Evolutionary conservation across 108 stramenopile genomes (phyloP).

Genomic region (Skeletonema marinoi): DNA sequence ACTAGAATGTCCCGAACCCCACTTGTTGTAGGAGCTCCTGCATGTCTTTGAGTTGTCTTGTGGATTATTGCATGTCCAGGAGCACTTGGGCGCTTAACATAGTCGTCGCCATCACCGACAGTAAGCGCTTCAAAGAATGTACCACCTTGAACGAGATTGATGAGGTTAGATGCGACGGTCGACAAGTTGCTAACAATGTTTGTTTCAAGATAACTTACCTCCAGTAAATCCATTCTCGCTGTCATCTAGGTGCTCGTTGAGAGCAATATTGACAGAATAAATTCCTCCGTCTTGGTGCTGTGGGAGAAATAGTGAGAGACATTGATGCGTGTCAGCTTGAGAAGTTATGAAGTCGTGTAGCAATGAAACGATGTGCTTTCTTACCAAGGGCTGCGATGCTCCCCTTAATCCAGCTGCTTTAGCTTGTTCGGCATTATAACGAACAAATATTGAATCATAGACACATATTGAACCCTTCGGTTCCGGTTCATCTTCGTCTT

Average conservation of each 20-base stretch:
- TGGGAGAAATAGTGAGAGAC: too few species aligned
- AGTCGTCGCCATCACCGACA: constrained; percentile 5
- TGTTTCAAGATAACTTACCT: constrained; percentile 1
- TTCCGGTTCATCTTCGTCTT: constrained; percentile 8
- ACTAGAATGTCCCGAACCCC: constrained; percentile 76
- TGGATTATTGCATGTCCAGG: constrained; percentile 67
- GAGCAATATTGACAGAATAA: constrained; percentile 65
- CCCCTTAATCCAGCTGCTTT: constrained; percentile 23
- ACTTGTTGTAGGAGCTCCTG: constrained; percentile 56
- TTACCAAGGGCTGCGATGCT: constrained; percentile 61
- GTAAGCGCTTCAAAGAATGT: constrained; percentile 71
- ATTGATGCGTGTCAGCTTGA: too few species aligned
- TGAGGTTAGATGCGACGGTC: too few species aligned
- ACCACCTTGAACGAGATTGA: constrained; percentile 22
- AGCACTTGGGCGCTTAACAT: constrained; percentile 45
- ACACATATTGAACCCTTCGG: constrained; percentile 46
- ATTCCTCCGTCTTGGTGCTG: constrained; percentile 69
- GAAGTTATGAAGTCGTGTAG: too few species aligned
- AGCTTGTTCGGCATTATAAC: constrained; percentile 70
- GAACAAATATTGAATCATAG: constrained; percentile 73
- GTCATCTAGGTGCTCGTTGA: constrained; percentile 44
- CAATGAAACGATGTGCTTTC: too few species aligned
- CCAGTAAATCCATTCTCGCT: constrained; percentile 47
- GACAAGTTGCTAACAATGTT: too few species aligned
- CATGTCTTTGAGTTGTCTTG: constrained; percentile 63